Evolutionary conservation across 768 basidiomycete species (phyloP).

Genomic region (Psilocybe cyanescens): DNA sequence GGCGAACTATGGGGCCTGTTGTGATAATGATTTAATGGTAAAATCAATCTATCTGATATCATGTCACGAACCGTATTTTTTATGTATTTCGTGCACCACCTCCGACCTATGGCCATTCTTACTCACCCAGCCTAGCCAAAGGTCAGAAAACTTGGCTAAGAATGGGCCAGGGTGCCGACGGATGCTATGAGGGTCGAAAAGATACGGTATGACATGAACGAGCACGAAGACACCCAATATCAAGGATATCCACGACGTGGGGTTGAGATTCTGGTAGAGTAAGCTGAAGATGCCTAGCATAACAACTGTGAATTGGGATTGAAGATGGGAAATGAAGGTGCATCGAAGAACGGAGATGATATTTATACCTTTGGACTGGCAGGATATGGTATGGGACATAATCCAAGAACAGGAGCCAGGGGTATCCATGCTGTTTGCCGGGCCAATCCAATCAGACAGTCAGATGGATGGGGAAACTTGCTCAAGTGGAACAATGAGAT

Average conservation of each 20-base stretch:
- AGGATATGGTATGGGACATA: constrained; percentile 8
- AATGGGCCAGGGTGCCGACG: constrained; percentile 70
- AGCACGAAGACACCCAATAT: constrained; percentile 34
- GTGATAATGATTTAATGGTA: neutral
- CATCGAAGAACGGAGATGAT: constrained; percentile 1
- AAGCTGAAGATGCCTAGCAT: constrained; percentile 32
- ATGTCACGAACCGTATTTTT: constrained; percentile 64
- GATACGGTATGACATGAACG: constrained; percentile 50
- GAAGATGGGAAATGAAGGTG: constrained; percentile 9
- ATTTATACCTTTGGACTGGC: constrained; percentile 17
- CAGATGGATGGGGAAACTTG: constrained; percentile 18
- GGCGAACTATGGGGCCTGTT: constrained; percentile 65
- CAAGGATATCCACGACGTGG: constrained; percentile 27
- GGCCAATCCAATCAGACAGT: constrained; percentile 24
- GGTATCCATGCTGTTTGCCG: constrained; percentile 28
- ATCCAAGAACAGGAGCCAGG: constrained; percentile 5
- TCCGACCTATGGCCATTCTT: constrained; percentile 79
- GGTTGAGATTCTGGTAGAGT: constrained; percentile 24
- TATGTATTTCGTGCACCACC: constrained; percentile 71
- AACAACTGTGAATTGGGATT: constrained; percentile 6
- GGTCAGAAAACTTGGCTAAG: constrained; percentile 70
- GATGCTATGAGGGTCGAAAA: constrained; percentile 62
- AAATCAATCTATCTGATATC: neutral
- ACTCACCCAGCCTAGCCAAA: constrained; percentile 71
- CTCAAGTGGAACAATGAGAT: constrained; percentile 24